These are phyloP conservation scores for Rubus parviflorus DNA, from an alignment of 306 rosid species.

Conservation along the genomic window DNA sequence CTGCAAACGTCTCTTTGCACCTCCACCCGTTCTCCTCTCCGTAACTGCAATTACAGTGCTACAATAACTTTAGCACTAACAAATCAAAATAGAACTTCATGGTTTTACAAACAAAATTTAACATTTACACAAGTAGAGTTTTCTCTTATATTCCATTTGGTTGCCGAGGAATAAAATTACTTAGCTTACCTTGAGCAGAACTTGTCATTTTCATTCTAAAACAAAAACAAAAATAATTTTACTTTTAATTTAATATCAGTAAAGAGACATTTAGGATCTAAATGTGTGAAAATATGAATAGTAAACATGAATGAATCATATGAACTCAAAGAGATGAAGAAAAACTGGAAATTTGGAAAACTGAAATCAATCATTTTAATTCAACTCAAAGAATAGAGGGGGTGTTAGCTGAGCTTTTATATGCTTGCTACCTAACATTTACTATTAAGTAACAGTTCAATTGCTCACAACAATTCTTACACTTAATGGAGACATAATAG, in stretches of 20 bases:
- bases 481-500: neutral
- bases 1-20: conserved; percentile 62
- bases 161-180: neutral
- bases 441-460: neutral
- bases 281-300: neutral
- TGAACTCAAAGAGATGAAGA: neutral
- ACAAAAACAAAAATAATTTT: neutral
- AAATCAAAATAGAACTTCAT: conserved; percentile 11
- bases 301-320: neutral
- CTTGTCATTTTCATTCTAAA: neutral
- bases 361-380: neutral
- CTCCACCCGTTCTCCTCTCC: conserved; percentile 99
- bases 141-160: conserved; percentile 5
- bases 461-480: neutral
- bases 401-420: neutral
- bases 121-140: conserved; percentile 2
- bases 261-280: neutral
- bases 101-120: conserved; percentile 5
- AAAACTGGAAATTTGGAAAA: too few species aligned
- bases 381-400: neutral
- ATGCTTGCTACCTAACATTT: too few species aligned
- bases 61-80: conserved; percentile 9
- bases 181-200: neutral
- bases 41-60: conserved; percentile 48
- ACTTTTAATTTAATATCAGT: neutral